Base-by-base conservation (phyloP, 2,329 filamentous ascomycete species). In the Elsinoe batatas region DNA sequence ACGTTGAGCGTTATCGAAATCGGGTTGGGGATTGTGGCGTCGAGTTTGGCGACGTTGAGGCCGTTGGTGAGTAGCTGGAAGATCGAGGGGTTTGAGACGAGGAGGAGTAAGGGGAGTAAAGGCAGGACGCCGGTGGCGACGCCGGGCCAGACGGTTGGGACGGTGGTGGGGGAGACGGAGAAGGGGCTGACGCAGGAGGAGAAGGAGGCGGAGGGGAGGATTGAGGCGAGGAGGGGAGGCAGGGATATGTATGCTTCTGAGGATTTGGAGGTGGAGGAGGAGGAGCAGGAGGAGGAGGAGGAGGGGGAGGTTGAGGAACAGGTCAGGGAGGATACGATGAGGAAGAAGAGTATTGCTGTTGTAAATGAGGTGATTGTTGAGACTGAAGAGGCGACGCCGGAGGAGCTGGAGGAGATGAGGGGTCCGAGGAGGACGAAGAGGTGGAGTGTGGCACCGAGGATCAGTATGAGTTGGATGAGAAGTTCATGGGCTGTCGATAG, bases 1-100 rank as follows among this genome's bases (percentile, higher is more conserved):
- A 64, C 68, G 17, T 63, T 63, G 59, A 64, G 63, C 2, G 62
- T 63, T 36, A 53, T 65, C 35, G 69, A 71, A 57, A 63, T 63
- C 33, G 67, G 67, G 13, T 57, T 70, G 3, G 67, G 66, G 13
- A 65, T 69, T 12, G 61, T 62, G 3, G 68, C 68, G 18, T 63
- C 66, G 2, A 66, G 62, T 2, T 57, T 68, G 1, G 64, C 66
- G 1, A 66, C 68, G 1, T 58, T 69, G 5, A 63, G 67, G 13
- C 67, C 68, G 4, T 58, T 71, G 2, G 65, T 68, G 56, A 56
- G 57, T 33, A 17, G 26, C 12, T 36, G 30, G 33, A 36, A 50
- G 30, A 33, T 50, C 33, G 6, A 50, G 46, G 33, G 46, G 8
- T 50, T 50, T 26, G 40, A 44, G 18, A 26, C 18, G 18, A 22